Evolutionary conservation across 2,329 filamentous ascomycete genomes (phyloP).

Genomic region (Botrytis hyacinthi): DNA sequence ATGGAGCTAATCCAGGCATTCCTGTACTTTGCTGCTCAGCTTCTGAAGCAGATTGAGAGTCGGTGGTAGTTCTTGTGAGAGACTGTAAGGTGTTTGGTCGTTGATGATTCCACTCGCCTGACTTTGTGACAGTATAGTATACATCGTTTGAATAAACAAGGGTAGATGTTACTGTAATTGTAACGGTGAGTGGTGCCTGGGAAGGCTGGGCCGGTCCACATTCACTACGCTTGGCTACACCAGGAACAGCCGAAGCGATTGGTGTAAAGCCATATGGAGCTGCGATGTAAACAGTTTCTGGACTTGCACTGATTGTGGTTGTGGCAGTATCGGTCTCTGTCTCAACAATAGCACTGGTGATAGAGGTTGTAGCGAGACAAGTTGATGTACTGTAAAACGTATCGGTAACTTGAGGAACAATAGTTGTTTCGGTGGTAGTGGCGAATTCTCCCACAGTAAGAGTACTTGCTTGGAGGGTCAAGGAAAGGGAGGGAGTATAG

Average conservation of each 20-base stretch:
- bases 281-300: not conserved
- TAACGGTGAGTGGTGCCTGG: not conserved
- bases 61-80: not conserved
- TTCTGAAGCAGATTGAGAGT: not conserved
- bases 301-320: not conserved
- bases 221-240: not conserved
- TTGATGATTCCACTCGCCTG: not conserved
- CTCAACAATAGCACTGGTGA: not conserved
- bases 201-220: not conserved
- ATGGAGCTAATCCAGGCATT: not conserved
- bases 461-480: not conserved
- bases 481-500: not conserved
- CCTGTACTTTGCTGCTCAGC: not conserved
- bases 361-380: not conserved
- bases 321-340: not conserved
- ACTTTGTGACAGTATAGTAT: not conserved
- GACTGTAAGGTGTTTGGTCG: not conserved
- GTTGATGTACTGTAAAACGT: not conserved
- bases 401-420: conserved; percentile 1
- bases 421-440: not conserved
- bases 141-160: not conserved
- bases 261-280: not conserved
- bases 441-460: not conserved
- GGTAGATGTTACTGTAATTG: not conserved
- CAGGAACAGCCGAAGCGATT: not conserved